Base-by-base conservation (phyloP, 2,329 filamentous ascomycete species). In the Clonostachys byssicola region DNA sequence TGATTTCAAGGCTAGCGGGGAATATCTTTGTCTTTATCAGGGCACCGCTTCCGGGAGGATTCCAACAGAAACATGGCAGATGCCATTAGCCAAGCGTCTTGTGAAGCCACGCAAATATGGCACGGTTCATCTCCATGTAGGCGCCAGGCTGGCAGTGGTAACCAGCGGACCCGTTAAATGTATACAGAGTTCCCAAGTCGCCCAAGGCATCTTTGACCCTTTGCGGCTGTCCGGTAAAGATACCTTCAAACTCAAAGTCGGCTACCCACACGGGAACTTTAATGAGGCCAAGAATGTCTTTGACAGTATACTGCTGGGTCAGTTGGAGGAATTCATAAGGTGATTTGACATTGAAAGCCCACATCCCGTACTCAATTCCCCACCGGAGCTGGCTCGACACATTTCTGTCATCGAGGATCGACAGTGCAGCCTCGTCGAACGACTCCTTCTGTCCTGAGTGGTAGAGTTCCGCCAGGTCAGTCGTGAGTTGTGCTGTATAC, bases 291-390 rank as follows among this genome's bases (percentile, higher is more conserved):
- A 42, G 40, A 2, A 56, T 43, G 16, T 33, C 36, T 35, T 51
- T 42, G 2, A 59, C 42, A 2, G 48, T 54, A 34, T 52, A 59
- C 2, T 43, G 2, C 12, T 57, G 35, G 1, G 30, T 5, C 23
- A 41, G 13, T 5, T 51, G 45, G 33, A 65, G 44, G 43, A 57
- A 64, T 2, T 59, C 53, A 43, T 54, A 66, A 1, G 56, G 61
- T 10, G 58, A 56, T 13, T 56, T 53, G 41, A 13, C 55, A 38
- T 63, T 54, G 46, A 65, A 67, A 1, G 54, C 52, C 63, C 64
- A 66, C 2, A 66, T 51, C 3, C 58, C 64, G 33, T 67, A 61
- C 1, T 57, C 51, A 6, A 66, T 40, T 35, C 52, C 60, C 64
- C 64, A 67, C 17, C 54, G 53, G 7, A 54, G 40, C 13, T 23